Conservation (phyloP, 2,329 filamentous ascomycete genomes). For the Fusarium pseudoanthophilum region DNA sequence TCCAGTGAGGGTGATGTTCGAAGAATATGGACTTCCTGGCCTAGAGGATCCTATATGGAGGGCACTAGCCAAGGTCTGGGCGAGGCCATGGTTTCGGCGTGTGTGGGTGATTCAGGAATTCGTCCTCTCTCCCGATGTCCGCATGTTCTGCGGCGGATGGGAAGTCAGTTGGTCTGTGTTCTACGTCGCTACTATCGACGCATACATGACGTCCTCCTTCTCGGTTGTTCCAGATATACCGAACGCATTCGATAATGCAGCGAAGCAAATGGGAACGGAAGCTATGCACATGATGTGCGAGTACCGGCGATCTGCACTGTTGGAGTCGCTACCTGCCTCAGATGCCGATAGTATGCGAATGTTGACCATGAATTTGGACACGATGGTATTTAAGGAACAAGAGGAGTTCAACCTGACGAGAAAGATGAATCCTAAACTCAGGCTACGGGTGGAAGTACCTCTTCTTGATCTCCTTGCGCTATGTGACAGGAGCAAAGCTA, state of each 20-base stretch:
- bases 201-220: neutral
- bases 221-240: neutral
- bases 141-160: neutral
- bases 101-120: neutral
- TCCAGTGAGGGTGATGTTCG: rapidly evolving
- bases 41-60: rapidly evolving
- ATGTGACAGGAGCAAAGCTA: neutral
- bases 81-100: neutral
- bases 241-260: neutral
- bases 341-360: neutral
- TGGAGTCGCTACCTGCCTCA: rapidly evolving
- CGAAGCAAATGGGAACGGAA: neutral
- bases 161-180: neutral
- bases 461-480: neutral
- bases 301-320: neutral
- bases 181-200: neutral
- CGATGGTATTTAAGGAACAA: neutral
- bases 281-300: neutral
- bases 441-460: neutral
- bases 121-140: neutral
- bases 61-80: neutral
- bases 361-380: neutral
- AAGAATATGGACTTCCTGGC: rapidly evolving
- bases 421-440: too few relatives aligned
- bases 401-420: neutral